Percentiles rank a stretch among this genome's conserved stretches.
These are phyloP conservation scores for Spinacia oleracea DNA, from an alignment of 179 eudicot species.

Conservation along the genomic window DNA sequence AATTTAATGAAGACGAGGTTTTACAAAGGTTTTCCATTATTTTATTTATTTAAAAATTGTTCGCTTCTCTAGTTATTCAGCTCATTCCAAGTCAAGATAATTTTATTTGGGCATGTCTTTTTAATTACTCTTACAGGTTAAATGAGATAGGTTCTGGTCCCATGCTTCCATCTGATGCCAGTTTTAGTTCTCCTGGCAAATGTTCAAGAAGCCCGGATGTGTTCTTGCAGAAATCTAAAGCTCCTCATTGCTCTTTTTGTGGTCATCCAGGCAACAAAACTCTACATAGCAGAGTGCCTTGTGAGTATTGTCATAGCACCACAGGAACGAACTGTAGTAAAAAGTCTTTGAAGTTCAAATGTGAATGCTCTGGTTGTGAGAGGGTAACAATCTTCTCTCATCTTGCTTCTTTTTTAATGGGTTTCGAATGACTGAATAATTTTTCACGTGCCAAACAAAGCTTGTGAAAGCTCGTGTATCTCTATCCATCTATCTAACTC, in stretches of 20 bases:
- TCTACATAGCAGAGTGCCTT: constrained; percentile 60
- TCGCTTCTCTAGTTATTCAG: constrained; percentile 7
- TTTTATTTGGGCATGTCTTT: constrained; percentile 1
- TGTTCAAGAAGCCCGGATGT: constrained; percentile 31
- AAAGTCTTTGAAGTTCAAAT: constrained; percentile 66
- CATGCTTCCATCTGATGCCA: constrained; percentile 24
- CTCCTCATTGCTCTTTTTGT: constrained; percentile 83
- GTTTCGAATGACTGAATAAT: not conserved
- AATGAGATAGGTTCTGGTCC: constrained; percentile 59
- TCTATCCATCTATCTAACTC: not conserved
- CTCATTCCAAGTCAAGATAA: not conserved
- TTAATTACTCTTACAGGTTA: constrained; percentile 47
- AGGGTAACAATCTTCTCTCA: constrained; percentile 41
- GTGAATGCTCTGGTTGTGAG: constrained; percentile 68
- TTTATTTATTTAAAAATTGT: constrained; percentile 16
- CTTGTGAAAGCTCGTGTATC: not conserved
- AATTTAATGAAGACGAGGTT: constrained; percentile 71
- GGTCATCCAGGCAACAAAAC: constrained; percentile 95
- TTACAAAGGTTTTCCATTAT: constrained; percentile 65
- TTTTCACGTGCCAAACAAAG: constrained; percentile 3
- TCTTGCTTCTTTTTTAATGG: not conserved
- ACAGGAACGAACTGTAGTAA: constrained; percentile 47
- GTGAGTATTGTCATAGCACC: constrained; percentile 55
- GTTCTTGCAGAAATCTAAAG: constrained; percentile 37
- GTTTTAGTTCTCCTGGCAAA: constrained; percentile 26